Evolutionary conservation across 140 eudicot species (phyloP), one percentile per base, ranked within the genome.

Genomic region (Bidens hawaiensis): DNA sequence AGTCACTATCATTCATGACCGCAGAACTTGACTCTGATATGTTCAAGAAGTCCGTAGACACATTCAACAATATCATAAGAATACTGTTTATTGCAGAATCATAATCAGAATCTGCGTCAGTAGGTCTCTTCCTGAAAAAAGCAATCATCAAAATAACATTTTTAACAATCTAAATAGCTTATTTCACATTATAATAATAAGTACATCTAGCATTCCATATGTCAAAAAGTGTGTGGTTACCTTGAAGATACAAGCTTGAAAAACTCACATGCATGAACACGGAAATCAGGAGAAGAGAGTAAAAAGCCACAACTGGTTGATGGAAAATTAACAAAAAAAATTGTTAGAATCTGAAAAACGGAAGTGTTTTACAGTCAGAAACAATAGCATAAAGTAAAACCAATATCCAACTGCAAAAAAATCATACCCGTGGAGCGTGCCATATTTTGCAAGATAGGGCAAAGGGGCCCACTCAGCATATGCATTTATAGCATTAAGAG

Each of bases 381-480:
- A 62, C 58, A 49, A 47, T 67, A 40, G 36, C 26, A 43, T 63
- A 61, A 58, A 19, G 22, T 48, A 34, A 13, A 60, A 23, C 4
- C 28, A 31, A 21, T 28, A 18, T 40, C 18, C 42, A 31, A 65
- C 17, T 36, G 30, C 34, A 64, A 74, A 49, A 53, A 67, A 57
- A 25, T 17, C 16, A 38, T 87, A 93, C 99, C 99, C 95, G 49
- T 88, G 84, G 52, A 94, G 81, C 12, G 84, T 83, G 74, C 95
- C 95, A 79, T 64, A 83, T 79, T 85, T 85, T 64, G 88, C 81
- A 79, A 94, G 94, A 83, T 88, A 94, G 17, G 94, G 85, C 55
- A 94, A 22, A 30, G 97, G 99, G 25, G 95, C 95, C 99, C 99
- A 94, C 71, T 94, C 99, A 51, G 87, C 99, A 83, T 94, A 94